Base-by-base conservation (phyloP, 306 rosid species). In the Crataegus laevigata region DNA sequence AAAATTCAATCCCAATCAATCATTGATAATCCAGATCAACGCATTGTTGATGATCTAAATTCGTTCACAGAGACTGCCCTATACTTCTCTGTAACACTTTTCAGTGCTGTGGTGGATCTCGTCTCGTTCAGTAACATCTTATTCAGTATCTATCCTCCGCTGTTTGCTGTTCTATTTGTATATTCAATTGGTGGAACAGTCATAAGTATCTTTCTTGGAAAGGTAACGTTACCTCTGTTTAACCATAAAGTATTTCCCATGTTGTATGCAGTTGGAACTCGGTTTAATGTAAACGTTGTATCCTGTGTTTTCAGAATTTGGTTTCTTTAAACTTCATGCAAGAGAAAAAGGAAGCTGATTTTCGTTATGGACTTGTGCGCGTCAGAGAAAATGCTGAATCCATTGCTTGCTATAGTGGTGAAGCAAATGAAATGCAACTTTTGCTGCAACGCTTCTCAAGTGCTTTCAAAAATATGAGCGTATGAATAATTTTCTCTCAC, bases 291-390 rank as follows among this genome's bases (percentile, higher is more conserved):
- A 22, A 77, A 42, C 28, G 61, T 63, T 72, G 52, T 30, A 17
- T 51, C 14, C 52, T n/a, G 21, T 73, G 73, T 58, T 82, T 80
- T 71, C 88, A 92, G 99, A 97, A 89, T 52, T 83, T 94, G 96
- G 99, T 94, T 75, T 74, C 64, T 38, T 76, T 92, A 40, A 92
- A 94, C 77, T 94, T 94, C 85, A 82, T 94, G 89, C 99, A 94
- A 94, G 99, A 94, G 84, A 94, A 94, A 79, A 94, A 94, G 75
- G 99, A 94, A 78, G 99, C 99, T 73, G 99, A 94, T 87, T 94
- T 94, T 73, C 97, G 99, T 77, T 94, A 94, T 77, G 97, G 99
- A 52, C 99, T 94, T 52, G 99, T 94, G 47, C 88, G 99, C 2
- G 81, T 94, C 72, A 91, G 99, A 76, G 99, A 94, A 85, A 94